Percentiles rank a stretch among this genome's conserved stretches.
These are phyloP conservation scores for Fusarium chlamydosporum DNA, from an alignment of 2,329 filamentous ascomycete genomes.

Conservation along the genomic window DNA sequence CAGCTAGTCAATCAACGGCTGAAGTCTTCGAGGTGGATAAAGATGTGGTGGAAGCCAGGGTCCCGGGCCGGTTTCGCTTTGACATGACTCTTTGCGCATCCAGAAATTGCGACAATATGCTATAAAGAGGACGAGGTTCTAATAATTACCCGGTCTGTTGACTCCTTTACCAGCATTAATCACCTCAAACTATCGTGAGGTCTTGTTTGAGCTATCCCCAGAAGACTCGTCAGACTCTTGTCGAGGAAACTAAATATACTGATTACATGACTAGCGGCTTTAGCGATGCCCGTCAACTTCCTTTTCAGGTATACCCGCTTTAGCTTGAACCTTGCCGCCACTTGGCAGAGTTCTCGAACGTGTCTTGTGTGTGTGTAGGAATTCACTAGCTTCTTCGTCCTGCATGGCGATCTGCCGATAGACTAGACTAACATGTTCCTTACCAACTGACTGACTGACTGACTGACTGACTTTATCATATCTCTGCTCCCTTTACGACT, in stretches of 20 bases:
- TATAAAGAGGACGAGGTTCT: constrained; percentile 10
- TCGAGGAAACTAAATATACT: constrained; percentile 23
- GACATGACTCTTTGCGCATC: constrained; percentile 9
- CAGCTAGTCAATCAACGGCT: constrained; percentile 1
- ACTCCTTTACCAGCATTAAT: constrained; percentile 28
- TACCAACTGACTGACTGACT: constrained; percentile 10
- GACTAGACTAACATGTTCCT: constrained; percentile 22
- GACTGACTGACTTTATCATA: constrained; percentile 15
- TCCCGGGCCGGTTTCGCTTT: constrained; percentile 27
- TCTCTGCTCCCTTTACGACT: constrained; percentile 23
- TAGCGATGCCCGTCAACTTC: constrained; percentile 35
- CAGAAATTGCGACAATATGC: constrained; percentile 1
- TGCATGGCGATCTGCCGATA: constrained; percentile 37
- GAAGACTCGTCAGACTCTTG: constrained; percentile 25
- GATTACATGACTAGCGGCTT: constrained; percentile 37
- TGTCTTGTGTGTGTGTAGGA: constrained; percentile 9
- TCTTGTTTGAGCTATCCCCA: constrained; percentile 29
- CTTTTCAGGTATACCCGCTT: constrained; percentile 35
- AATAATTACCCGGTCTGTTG: constrained; percentile 15
- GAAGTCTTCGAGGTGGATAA: constrained; percentile 12
- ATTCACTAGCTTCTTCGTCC: constrained; percentile 22
- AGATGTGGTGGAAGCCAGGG: constrained; percentile 15
- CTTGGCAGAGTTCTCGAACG: constrained; percentile 32
- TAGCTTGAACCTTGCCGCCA: constrained; percentile 36
- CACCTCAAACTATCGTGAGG: constrained; percentile 3